These are phyloP conservation scores for Aspergillus saccharolyticus DNA, from an alignment of 495 filamentous ascomycete species.

Conservation along the genomic window DNA sequence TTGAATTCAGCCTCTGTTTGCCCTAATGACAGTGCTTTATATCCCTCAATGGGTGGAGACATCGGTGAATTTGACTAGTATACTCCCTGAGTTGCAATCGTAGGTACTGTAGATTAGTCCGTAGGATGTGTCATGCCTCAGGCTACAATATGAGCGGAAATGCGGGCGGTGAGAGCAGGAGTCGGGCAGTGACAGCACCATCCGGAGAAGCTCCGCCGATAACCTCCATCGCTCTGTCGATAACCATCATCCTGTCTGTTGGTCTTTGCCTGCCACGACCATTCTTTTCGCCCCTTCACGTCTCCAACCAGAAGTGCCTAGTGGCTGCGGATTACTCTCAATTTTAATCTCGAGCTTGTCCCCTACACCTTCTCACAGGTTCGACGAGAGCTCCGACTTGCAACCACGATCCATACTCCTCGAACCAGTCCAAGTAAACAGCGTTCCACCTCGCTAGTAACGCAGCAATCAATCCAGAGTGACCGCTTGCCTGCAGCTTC, in stretches of 20 bases:
- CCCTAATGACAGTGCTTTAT: constrained; percentile 16
- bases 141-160: neutral
- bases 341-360: neutral
- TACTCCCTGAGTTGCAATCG: neutral
- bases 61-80: constrained; percentile 3
- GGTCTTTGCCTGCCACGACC: neutral
- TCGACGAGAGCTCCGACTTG: neutral
- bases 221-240: neutral
- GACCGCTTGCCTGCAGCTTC: neutral
- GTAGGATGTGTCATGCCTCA: neutral
- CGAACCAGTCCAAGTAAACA: neutral
- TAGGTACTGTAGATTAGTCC: neutral
- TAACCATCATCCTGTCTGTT: neutral
- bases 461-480: neutral
- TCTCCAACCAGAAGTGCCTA: too few species aligned
- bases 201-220: constrained; percentile 3
- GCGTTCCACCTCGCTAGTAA: neutral
- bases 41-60: constrained; percentile 14
- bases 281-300: neutral
- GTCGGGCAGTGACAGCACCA: neutral
- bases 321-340: neutral
- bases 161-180: neutral
- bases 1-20: constrained; percentile 8
- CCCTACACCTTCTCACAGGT: neutral
- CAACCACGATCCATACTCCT: neutral